Evolutionary conservation across 108 stramenopile genomes (phyloP), one percentile per base, ranked within the genome.

Genomic region (Cyclotella cryptica): DNA sequence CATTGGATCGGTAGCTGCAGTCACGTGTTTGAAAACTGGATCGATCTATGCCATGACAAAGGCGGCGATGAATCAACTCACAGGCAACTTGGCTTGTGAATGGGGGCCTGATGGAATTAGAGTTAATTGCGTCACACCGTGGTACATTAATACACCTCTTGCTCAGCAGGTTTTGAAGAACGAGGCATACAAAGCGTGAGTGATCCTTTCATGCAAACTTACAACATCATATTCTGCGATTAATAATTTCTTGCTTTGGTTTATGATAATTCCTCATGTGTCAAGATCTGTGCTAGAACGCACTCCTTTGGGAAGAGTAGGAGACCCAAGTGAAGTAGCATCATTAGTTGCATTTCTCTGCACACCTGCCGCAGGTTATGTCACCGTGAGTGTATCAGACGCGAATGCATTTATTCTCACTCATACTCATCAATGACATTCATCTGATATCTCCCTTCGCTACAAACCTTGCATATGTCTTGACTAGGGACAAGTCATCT

Each of bases 11-110:
- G 97, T 97, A 9, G 98, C 94, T 18, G 98, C 97, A 27, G 86
- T 97, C 17, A 89, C 88, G 10, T 89, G 93, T 61, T 96, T 95
- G 64, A 96, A 97, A 63, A 88, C 89, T 44, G 98, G 98, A 5
- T 84, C 90, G 10, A 85, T 84, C 27, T 90, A 90, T 75, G 72
- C 61, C 18, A 73, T 73, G 72, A 96, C 96, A 55, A 98, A 98
- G 71, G 97, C 96, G 10, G 98, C 98, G n/a, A 95, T 98, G 92
- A 94, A 93, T 74, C 97, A 98, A 84, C 62, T 98, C 29, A 96
- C 98, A 1, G 90, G 92, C 22, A 94, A 90, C 71, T 87, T 92
- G 79, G 96, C 96, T 17, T 98, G 97, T 67, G 98, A 98, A 79
- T 93, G 94, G 92, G 83, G 77, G 6, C 66, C 60, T 0, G 87